Base-by-base conservation (phyloP, 192 early-diverging fungal species). In the Linnemannia exigua region DNA sequence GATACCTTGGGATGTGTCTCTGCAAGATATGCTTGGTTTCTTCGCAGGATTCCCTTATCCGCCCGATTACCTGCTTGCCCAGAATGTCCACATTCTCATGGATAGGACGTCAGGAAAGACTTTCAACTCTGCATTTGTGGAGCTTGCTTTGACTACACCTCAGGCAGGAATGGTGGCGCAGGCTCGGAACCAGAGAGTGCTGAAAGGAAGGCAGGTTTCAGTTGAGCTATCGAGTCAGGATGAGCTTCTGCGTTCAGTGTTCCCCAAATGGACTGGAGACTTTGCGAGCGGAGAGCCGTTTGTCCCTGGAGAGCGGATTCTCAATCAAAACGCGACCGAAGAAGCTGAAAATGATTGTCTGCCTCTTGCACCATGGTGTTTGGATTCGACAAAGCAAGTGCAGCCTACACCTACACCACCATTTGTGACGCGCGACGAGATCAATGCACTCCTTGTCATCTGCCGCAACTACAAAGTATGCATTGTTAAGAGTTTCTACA, bases 381-480 rank as follows among this genome's bases (percentile, higher is more conserved):
- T 63, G 58, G 58, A 63, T 31, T 33, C 63, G n/a, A 48, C 76
- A 73, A 54, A 33, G 31, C 66, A 38, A 2, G 46, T 19, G 8
- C 61, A 69, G 6, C 33, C 52, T 19, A 85, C 76, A 2, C 33
- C 52, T 19, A 85, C 76, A 2, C 67, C 82, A 22, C 79, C 88
- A 19, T 91, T 93, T 73, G 71, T 96, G 17, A 90, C 91, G 5
- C 83, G 95, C 35, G 93, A 95, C 36, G 95, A 96, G 79, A 96
- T 96, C 67, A 94, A 93, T 80, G 88, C 91, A 1, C 70, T 96
- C 6, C 81, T 96, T 16, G 87, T 92, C 1, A 87, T 93, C 11
- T 96, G 95, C 79, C 90, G 93, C 46, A 94, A 96, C 66, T 95
- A 95, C 76, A 96, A 94, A 89, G 94, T 94, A 88, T 17, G 22